Conservation (phyloP, 805 yeast species). For the Spathaspora arborariae region DNA sequence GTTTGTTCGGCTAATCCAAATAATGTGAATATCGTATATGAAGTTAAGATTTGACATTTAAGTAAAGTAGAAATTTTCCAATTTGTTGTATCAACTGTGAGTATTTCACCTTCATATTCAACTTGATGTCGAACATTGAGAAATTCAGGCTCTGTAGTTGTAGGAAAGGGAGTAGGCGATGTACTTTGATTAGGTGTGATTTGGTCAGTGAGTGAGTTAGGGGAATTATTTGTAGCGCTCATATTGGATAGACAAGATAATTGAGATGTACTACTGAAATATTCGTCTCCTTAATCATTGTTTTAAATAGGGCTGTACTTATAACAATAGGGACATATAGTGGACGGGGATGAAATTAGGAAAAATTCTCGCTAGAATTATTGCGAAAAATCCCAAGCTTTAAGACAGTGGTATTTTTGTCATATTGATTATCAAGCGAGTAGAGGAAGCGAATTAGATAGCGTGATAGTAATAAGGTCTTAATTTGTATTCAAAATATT, state of each 20-base stretch:
- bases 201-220: background rate
- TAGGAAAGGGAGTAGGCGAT: background rate
- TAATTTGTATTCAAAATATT: no score
- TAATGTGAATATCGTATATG: conserved; percentile 38
- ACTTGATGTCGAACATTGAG: conserved; percentile 9
- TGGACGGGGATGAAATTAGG: background rate
- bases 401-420: no score
- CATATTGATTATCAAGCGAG: no score
- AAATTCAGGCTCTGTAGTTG: background rate
- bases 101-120: conserved; percentile 22
- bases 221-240: no score
- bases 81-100: conserved; percentile 36
- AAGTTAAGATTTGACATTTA: conserved; percentile 39
- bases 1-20: conserved; percentile 61
- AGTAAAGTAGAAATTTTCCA: conserved; percentile 34
- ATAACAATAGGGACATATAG: background rate
- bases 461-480: no score
- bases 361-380: background rate
- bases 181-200: background rate
- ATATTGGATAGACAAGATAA: no score
- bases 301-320: background rate
- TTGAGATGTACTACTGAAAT: no score
- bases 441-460: no score
- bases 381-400: background rate
- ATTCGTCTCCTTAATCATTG: no score